Base-by-base conservation (phyloP, 2,329 filamentous ascomycete species). In the Fusarium albidum region DNA sequence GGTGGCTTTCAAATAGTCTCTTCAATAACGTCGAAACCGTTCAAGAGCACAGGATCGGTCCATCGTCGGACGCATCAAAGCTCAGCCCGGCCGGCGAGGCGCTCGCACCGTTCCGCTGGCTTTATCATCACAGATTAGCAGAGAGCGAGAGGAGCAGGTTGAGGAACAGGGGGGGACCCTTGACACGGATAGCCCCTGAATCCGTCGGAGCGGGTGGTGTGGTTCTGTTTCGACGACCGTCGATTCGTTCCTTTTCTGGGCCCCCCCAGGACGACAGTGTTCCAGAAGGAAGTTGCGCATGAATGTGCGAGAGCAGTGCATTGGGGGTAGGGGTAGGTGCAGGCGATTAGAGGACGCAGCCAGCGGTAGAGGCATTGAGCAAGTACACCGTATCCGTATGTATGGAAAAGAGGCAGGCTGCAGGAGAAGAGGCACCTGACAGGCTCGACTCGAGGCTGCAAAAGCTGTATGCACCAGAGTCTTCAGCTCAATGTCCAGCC, bases 121-220 rank as follows among this genome's bases (percentile, higher is more conserved):
- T 21, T 8, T 9, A 32, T 14, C 28, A 49, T 40, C 27, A 40
- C 45, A 41, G 28, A 33, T 18, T 42, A 15, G 9, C 21, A 31
- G 31, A 42, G 46, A 32, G 14, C 17, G 15, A 53, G 17, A 7
- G 3, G 33, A 29, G 33, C 38, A 55, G 47, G 28, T 59, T 62
- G 58, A 52, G 7, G 21, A 21, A 21, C 4, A 11, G 27, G 31
- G 54, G 46, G 45, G 46, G 56, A 49, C 47, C 28, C 31, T 49
- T 41, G 45, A 51, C 57, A 61, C 57, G 58, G 49, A 59, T 52
- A 47, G 58, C 59, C 59, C 59, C 59, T 61, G 59, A 61, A 61
- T 62, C 59, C 58, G 51, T 44, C 58, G 58, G 51, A 56, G 53
- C 52, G 50, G 54, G 56, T 59, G 44, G 44, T 49, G 59, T 56